Percentiles rank a stretch among this genome's conserved stretches.
phyloP scores from a whole-genome alignment of 1,139 yeast species.

The Taphrina wiesneri region DNA sequence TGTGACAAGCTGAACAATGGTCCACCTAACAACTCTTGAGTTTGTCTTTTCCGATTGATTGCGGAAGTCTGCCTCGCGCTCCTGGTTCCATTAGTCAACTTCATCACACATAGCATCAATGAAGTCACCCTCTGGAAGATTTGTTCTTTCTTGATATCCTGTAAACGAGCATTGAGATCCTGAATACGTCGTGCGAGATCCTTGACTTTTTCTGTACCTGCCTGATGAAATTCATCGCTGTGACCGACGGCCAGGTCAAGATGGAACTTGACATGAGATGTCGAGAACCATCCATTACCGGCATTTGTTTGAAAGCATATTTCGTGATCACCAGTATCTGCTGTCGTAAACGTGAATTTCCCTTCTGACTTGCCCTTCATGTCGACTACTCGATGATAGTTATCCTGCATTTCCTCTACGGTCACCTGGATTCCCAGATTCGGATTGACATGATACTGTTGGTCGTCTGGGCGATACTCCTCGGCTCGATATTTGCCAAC shows the following conservation, averaged over 20 bases:
- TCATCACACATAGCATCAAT: not conserved
- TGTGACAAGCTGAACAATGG: slow-evolving; percentile 60
- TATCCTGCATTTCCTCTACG: slow-evolving; percentile 65
- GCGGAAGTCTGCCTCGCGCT: slow-evolving; percentile 67
- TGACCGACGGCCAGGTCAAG: slow-evolving; percentile 58
- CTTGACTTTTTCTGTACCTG: slow-evolving; percentile 52
- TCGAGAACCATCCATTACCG: slow-evolving; percentile 59
- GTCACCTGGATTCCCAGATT: slow-evolving; percentile 51
- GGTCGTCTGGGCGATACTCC: slow-evolving; percentile 45
- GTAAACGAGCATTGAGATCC: slow-evolving; percentile 56
- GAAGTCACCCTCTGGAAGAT: slow-evolving; percentile 53
- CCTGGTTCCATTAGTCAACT: slow-evolving; percentile 41
- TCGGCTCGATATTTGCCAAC: slow-evolving; percentile 63
- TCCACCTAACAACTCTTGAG: slow-evolving; percentile 65
- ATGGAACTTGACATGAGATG: slow-evolving; percentile 44
- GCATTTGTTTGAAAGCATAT: slow-evolving; percentile 62
- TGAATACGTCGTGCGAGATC: slow-evolving; percentile 57
- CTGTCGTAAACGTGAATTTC: slow-evolving; percentile 67
- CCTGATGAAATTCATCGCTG: slow-evolving; percentile 52
- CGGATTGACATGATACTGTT: slow-evolving; percentile 24
- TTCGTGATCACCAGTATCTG: slow-evolving; percentile 71
- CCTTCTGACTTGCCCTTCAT: slow-evolving; percentile 63
- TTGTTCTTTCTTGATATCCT: slow-evolving; percentile 65
- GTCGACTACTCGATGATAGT: slow-evolving; percentile 66
- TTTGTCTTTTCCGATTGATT: slow-evolving; percentile 68